Evolutionary conservation across 2,329 filamentous ascomycete species (phyloP).

Genomic region (Fusarium sp.): DNA sequence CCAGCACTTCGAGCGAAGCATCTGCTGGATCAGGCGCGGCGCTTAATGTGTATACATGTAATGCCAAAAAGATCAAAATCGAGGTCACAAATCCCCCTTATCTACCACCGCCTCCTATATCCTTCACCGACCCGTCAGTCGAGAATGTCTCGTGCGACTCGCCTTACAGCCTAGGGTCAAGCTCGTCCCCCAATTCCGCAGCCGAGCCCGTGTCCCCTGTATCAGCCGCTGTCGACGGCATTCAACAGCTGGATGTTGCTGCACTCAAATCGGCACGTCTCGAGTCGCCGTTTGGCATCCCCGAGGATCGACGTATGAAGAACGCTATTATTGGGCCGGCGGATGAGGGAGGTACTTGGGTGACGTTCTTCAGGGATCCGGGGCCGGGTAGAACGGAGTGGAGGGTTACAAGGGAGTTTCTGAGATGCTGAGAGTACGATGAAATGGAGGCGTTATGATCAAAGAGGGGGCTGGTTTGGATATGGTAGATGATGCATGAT

Average conservation of each 20-base stretch:
- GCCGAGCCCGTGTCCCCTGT: constrained; percentile 25
- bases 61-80: constrained; percentile 27
- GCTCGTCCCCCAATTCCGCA: constrained; percentile 12
- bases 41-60: background rate
- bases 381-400: constrained; percentile 44
- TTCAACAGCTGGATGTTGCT: constrained; percentile 29
- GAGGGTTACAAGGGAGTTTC: constrained; percentile 49
- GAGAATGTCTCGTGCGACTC: constrained; percentile 5
- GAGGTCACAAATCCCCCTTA: constrained; percentile 18
- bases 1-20: background rate
- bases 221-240: constrained; percentile 30
- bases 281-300: constrained; percentile 48
- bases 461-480: background rate
- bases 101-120: constrained; percentile 8
- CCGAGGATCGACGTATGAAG: constrained; percentile 48
- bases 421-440: constrained; percentile 26
- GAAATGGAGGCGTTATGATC: background rate
- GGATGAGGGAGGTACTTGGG: constrained; percentile 45
- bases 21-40: constrained; percentile 1
- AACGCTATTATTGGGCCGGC: constrained; percentile 49
- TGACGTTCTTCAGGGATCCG: constrained; percentile 50
- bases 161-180: background rate
- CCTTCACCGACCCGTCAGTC: constrained; percentile 37
- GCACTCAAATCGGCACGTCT: constrained; percentile 22
- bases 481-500: background rate